Evolutionary conservation across 345 rosid species (phyloP), one percentile per base, ranked within the genome.

Genomic region (Acer campestre): DNA sequence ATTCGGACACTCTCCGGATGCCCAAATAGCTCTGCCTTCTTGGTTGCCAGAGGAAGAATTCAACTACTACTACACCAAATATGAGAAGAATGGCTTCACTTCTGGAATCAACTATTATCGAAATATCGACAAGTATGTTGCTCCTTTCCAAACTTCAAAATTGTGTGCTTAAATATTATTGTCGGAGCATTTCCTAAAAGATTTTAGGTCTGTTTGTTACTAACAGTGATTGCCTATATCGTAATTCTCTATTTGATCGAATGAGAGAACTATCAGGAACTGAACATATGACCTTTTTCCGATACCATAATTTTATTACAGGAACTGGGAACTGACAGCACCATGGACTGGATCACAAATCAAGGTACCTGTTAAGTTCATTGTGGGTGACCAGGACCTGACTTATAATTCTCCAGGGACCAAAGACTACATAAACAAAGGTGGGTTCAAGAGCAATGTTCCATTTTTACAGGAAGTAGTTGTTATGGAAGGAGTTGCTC

Each of bases 61-160:
- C 13, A 72, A 81, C 55, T 92, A 89, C 75, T 88, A 85, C 80
- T 74, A 67, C 48, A 48, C 68, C 74, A 90, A 92, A 78, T 92
- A 77, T 65, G 80, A 84, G 78, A 84, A 79, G 16, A 90, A 64
- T 53, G 97, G 99, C 67, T 93, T 95, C 85, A 92, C 98, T 3
- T 92, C 96, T 67, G 85, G 82, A 25, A 70, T 95, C 18, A 95
- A 95, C 89, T 93, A 92, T 85, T 95, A 95, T 83, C 86, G 98
- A 70, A 86, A 86, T 63, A 18, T 90, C 72, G 84, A 92, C 75
- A 73, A 83, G 98, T 92, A 88, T 42, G 85, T 73, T 23, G 58
- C 71, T 68, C 25, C 62, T 23, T 20, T n/a, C 61, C 38, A 35
- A 35, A 35, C 0, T 35, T 35, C 35, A 4, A 31, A 31, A 31